Conservation (phyloP, 306 rosid species). For the Malus sylvestris region DNA sequence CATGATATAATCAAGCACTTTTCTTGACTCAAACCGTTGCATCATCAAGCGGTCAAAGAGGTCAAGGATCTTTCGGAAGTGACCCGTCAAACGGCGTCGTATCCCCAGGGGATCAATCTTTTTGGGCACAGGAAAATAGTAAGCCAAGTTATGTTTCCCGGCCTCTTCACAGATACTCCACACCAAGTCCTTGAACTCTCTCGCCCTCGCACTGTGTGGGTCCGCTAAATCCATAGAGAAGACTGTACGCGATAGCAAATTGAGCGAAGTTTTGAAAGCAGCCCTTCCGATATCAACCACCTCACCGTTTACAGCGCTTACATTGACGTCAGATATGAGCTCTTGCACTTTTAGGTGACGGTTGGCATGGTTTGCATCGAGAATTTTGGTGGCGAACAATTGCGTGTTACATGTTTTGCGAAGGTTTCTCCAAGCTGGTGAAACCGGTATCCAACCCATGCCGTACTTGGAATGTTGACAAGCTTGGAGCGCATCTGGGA, state of each 20-base stretch:
- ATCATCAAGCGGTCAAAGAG: not conserved
- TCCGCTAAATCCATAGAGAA: not conserved
- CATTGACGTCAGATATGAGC: conserved; percentile 3
- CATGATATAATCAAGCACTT: not conserved
- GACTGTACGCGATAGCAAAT: conserved; percentile 17
- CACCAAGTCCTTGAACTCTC: conserved; percentile 9
- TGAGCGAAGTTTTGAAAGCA: conserved; percentile 5
- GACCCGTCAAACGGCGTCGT: not conserved
- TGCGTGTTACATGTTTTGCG: conserved; percentile 19
- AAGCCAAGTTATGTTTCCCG: conserved; percentile 7
- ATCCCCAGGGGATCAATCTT: conserved; percentile 12
- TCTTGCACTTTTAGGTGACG: conserved; percentile 8
- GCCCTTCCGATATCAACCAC: conserved; percentile 15
- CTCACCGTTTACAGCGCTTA: too few relatives aligned
- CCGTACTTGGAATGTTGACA: conserved; percentile 7
- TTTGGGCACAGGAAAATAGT: conserved; percentile 12
- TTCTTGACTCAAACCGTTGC: not conserved
- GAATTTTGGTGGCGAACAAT: not conserved
- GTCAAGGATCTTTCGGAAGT: not conserved
- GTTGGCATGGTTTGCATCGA: not conserved
- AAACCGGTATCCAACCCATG: conserved; percentile 25
- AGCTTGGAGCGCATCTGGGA: conserved; percentile 10
- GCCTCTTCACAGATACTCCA: not conserved
- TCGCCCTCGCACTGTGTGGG: conserved; percentile 4
- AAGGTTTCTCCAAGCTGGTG: conserved; percentile 24